Evolutionary conservation across 2,329 filamentous ascomycete genomes (phyloP), one percentile per base, ranked within the genome.

Genomic region (Ramularia endophylla): DNA sequence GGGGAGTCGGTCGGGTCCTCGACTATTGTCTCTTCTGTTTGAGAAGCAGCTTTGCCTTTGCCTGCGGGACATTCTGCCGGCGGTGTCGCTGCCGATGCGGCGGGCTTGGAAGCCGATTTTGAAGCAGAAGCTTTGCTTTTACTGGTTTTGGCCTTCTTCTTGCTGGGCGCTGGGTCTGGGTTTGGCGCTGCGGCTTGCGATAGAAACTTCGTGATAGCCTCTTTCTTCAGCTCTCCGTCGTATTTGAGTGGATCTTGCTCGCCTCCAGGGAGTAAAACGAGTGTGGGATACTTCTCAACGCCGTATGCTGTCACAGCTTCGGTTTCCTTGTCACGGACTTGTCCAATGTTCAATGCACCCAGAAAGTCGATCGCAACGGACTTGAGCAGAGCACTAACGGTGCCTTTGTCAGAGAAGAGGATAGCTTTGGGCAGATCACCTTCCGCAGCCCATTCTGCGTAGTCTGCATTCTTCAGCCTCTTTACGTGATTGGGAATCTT

Each of bases 401-500:
- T 83, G 16, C 88, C 87, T 71, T 97, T 98, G 42, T 95, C 86
- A 2, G 86, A 94, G 66, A 98, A 97, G 3, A 98, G 71, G 25
- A 98, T 80, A 0, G 85, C 89, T 70, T 94, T 95, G 36, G 88
- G 78, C 9, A 74, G 77, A 15, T 84, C 77, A 45, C 80, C 81
- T 32, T 77, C 74, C 43, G 77, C 74, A 19, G 42, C 48, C 76
- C 90, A 98, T 9, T 69, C 69, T 43, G 87, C 81, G 27, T 94
- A 58, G 33, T 85, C 83, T 65, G 85, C 86, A 64, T 94, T 87
- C 12, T 81, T 80, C 35, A 95, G 70, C 48, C 79, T 78, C 61
- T 83, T 83, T 31, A 98, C 90, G 57, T 92, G 82, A 67, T 97
- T 97, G 53, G 87, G 88, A 55, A 98, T 95, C 66, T 84, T 87